Conservation (phyloP, 1,284 basidiomycete genomes). For the Fomitopsis schrenkii region DNA sequence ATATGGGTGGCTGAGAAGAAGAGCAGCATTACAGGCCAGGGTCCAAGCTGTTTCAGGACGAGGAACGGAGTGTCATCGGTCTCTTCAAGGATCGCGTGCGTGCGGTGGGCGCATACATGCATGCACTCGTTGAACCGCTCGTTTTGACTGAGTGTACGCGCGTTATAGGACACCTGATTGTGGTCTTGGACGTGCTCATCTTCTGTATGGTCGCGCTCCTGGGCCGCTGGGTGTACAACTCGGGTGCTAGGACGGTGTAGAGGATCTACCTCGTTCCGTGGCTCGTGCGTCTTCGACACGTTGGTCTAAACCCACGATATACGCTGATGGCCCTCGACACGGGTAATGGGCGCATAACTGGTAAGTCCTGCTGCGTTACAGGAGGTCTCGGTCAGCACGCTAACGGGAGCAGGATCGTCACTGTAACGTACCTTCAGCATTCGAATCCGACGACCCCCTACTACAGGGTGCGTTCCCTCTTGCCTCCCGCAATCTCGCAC, state of each 20-base stretch:
- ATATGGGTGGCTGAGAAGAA: background rate
- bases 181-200: slow-evolving; percentile 57
- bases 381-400: background rate
- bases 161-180: slow-evolving; percentile 29
- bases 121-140: no score
- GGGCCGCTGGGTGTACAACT: slow-evolving; percentile 32
- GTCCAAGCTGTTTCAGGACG: slow-evolving; percentile 29
- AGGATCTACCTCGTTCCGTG: slow-evolving; percentile 52
- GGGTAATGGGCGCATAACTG: slow-evolving; percentile 25
- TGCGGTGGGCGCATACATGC: no score
- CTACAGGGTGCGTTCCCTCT: slow-evolving; percentile 26
- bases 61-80: slow-evolving; percentile 19
- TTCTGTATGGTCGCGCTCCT: slow-evolving; percentile 40
- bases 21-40: slow-evolving; percentile 30
- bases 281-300: slow-evolving; percentile 29
- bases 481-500: no score
- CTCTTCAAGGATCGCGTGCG: background rate
- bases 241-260: slow-evolving; percentile 16
- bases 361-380: slow-evolving; percentile 24
- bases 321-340: no score
- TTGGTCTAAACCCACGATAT: no score
- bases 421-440: slow-evolving; percentile 40
- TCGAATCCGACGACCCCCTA: slow-evolving; percentile 38
- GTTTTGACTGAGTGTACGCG: background rate
- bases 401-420: slow-evolving; percentile 29